These are phyloP conservation scores for Exobasidium rhododendri DNA, from an alignment of 1,284 basidiomycete species.

Conservation along the genomic window DNA sequence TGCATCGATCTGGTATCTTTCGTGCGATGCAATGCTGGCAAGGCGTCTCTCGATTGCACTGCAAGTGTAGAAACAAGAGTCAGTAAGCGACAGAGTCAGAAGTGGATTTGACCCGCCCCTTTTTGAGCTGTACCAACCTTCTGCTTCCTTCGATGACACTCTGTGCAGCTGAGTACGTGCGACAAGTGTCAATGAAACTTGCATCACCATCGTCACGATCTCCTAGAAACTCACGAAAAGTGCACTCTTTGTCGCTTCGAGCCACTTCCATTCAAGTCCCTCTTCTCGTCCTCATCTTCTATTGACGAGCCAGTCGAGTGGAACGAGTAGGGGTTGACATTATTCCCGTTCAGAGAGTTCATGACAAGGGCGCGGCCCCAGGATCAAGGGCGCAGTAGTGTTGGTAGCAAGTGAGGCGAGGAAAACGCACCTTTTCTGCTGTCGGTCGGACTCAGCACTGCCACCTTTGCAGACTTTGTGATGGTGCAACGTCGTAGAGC, in stretches of 20 bases:
- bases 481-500: too few species aligned
- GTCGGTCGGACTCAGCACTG: too few species aligned
- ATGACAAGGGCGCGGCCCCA: too few species aligned
- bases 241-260: neutral
- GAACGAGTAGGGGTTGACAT: too few species aligned
- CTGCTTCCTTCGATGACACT: conserved; percentile 53
- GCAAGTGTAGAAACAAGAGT: neutral
- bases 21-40: conserved; percentile 52
- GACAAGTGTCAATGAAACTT: neutral
- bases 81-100: neutral
- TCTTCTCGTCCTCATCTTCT: neutral
- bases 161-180: conserved; percentile 28
- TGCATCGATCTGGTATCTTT: conserved; percentile 49
- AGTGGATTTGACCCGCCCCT: too few species aligned
- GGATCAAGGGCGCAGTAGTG: too few species aligned
- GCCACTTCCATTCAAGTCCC: neutral
- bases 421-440: too few species aligned
- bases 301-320: neutral
- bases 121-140: conserved; percentile 24
- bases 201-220: neutral
- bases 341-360: too few species aligned
- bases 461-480: too few species aligned
- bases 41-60: conserved; percentile 42
- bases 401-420: too few species aligned
- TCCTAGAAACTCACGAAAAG: neutral